These are phyloP conservation scores for Coprinopsis marcescibilis DNA, from an alignment of 768 basidiomycete species.

Conservation along the genomic window DNA sequence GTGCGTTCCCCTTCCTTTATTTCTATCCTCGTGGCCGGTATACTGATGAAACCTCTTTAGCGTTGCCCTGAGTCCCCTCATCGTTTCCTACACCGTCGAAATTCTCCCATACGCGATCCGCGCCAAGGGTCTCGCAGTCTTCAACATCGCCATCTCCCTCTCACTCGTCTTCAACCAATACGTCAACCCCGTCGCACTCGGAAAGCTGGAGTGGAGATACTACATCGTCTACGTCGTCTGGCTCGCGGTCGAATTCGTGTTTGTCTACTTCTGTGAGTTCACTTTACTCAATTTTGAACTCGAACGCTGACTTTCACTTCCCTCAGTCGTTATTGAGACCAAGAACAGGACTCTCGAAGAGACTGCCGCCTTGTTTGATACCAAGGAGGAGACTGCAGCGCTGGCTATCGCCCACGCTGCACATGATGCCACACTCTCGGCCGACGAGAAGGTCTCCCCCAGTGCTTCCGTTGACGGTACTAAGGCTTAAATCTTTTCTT, in stretches of 20 bases:
- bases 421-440: no score
- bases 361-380: slow-evolving; percentile 78
- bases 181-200: slow-evolving; percentile 75
- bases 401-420: no score
- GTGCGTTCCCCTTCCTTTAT: slow-evolving; percentile 28
- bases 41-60: slow-evolving; percentile 20
- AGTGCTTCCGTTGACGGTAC: no score
- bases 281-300: not conserved
- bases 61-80: slow-evolving; percentile 80
- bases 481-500: no score
- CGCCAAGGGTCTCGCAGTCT: slow-evolving; percentile 80
- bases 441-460: no score
- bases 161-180: slow-evolving; percentile 89
- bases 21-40: not conserved
- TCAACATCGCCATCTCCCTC: slow-evolving; percentile 72
- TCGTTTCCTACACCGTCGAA: slow-evolving; percentile 84
- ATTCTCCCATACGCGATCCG: slow-evolving; percentile 80
- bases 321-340: slow-evolving; percentile 56
- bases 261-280: slow-evolving; percentile 49
- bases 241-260: slow-evolving; percentile 61
- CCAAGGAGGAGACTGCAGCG: slow-evolving; percentile 42
- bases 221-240: slow-evolving; percentile 72
- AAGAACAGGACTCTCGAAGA: slow-evolving; percentile 72
- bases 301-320: slow-evolving; percentile 2
- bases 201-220: slow-evolving; percentile 66